Percentiles rank a stretch among this genome's conserved stretches.
These are phyloP conservation scores for Aspergillus conjunctus DNA, from an alignment of 495 filamentous ascomycete species.

Conservation along the genomic window DNA sequence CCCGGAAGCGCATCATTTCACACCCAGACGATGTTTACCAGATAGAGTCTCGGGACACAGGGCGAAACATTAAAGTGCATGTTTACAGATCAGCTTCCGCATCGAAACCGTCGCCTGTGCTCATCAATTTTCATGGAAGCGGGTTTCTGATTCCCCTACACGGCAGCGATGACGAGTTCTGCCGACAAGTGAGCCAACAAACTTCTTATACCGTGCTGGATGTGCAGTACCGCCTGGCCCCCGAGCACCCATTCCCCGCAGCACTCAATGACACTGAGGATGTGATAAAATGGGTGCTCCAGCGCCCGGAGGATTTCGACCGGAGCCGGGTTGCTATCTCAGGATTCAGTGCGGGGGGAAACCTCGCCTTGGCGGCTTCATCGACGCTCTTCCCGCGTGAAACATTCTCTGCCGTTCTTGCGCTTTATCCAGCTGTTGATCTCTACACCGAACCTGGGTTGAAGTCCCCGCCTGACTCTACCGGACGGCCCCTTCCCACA, in stretches of 20 bases:
- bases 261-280: slow-evolving; percentile 70
- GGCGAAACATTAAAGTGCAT: slow-evolving; percentile 48
- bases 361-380: slow-evolving; percentile 42
- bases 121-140: slow-evolving; percentile 51
- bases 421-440: slow-evolving; percentile 46
- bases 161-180: slow-evolving; percentile 47
- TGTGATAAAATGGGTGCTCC: slow-evolving; percentile 37
- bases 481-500: slow-evolving; percentile 29
- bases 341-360: slow-evolving; percentile 51
- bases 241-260: slow-evolving; percentile 75
- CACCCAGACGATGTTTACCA: slow-evolving; percentile 41
- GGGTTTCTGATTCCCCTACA: slow-evolving; percentile 47
- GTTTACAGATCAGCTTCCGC: slow-evolving; percentile 40
- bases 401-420: slow-evolving; percentile 44
- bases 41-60: slow-evolving; percentile 45
- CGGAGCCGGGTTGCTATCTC: slow-evolving; percentile 40
- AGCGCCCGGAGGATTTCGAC: slow-evolving; percentile 38
- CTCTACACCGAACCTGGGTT: slow-evolving; percentile 26
- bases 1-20: slow-evolving; percentile 6
- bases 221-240: slow-evolving; percentile 76
- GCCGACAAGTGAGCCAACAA: slow-evolving; percentile 36
- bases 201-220: slow-evolving; percentile 47
- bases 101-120: slow-evolving; percentile 37
- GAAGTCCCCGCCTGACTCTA: slow-evolving; percentile 33
- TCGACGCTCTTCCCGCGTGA: slow-evolving; percentile 41